These are phyloP conservation scores for Sarocladium brachiariae DNA, from an alignment of 2,329 filamentous ascomycete genomes.

Conservation along the genomic window DNA sequence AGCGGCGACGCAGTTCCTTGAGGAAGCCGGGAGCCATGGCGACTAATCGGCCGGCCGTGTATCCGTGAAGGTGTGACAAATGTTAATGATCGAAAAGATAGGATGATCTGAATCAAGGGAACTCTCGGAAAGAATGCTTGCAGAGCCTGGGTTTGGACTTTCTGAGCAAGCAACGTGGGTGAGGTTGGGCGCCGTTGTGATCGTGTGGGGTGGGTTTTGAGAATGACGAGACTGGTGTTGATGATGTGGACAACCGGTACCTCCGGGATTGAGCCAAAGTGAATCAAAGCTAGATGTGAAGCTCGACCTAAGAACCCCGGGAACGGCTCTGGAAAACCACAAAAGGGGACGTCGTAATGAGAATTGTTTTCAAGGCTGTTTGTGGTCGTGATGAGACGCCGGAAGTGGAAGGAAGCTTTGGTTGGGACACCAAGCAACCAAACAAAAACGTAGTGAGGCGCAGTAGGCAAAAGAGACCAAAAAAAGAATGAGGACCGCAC, in stretches of 20 bases:
- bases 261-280: conserved; percentile 1
- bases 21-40: conserved; percentile 18
- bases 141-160: background rate
- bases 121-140: background rate
- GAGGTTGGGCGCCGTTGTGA: background rate
- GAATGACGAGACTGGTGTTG: conserved; percentile 6
- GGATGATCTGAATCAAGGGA: background rate
- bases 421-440: background rate
- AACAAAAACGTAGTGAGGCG: background rate
- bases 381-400: conserved; percentile 3
- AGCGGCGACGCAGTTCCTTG: conserved; percentile 70
- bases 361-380: background rate
- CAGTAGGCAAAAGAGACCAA: background rate
- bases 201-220: conserved; percentile 7
- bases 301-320: background rate
- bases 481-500: background rate
- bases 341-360: background rate
- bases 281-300: background rate
- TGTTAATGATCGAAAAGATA: too few relatives aligned
- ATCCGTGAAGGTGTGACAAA: too few relatives aligned
- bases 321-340: background rate
- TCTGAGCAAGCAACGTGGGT: conserved; percentile 1
- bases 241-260: background rate
- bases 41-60: too few relatives aligned
- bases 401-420: conserved; percentile 8